Conservation (phyloP, 306 rosid species). For the Castanea crenata region DNA sequence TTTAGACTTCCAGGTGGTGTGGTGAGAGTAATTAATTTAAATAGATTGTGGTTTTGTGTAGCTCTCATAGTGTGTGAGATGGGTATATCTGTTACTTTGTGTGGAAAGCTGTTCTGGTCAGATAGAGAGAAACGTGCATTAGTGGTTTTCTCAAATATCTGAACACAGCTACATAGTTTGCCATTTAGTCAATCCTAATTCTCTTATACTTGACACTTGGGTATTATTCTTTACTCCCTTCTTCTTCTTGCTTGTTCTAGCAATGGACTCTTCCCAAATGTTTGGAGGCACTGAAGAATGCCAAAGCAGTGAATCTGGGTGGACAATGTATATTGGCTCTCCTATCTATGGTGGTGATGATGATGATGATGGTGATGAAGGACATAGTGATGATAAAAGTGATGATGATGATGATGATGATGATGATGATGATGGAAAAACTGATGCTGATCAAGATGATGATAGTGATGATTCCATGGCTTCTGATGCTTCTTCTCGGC, state of each 20-base stretch:
- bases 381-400: slow-evolving; percentile 9
- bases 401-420: slow-evolving; percentile 2
- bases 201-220: background rate
- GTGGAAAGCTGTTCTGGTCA: slow-evolving; percentile 19
- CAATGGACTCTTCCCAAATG: slow-evolving; percentile 63
- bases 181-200: background rate
- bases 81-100: slow-evolving; percentile 7
- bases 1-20: slow-evolving; percentile 69
- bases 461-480: slow-evolving; percentile 96
- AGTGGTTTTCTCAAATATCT: slow-evolving; percentile 26
- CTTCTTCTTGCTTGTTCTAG: slow-evolving; percentile 12
- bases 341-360: slow-evolving; percentile 36
- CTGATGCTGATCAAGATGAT: slow-evolving; percentile 27
- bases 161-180: slow-evolving; percentile 16
- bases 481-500: slow-evolving; percentile 98
- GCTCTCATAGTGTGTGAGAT: slow-evolving; percentile 24
- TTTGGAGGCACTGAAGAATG: slow-evolving; percentile 76
- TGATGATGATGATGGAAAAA: background rate
- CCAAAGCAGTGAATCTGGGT: slow-evolving; percentile 94
- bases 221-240: background rate
- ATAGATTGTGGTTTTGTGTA: slow-evolving; percentile 13
- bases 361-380: background rate
- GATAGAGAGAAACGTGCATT: slow-evolving; percentile 13
- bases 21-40: slow-evolving; percentile 37
- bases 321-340: slow-evolving; percentile 96